Evolutionary conservation across 768 basidiomycete species (phyloP), one percentile per base, ranked within the genome.

Genomic region (Trametes meyenii): DNA sequence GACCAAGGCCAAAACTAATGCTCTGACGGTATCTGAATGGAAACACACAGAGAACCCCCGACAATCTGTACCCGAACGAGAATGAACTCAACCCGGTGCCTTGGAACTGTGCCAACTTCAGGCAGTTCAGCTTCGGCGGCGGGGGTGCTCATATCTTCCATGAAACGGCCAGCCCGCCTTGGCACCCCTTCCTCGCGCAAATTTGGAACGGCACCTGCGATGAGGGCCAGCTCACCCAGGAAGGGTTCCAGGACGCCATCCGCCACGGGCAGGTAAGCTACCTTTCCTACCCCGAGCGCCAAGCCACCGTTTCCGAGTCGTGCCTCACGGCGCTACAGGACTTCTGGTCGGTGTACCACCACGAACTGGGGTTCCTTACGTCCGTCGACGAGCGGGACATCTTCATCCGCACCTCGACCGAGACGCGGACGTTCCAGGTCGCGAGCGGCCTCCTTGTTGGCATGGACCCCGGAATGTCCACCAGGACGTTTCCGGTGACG

Each of bases 161-260:
- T 60, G 58, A 77, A 55, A 77, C 75, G 1, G 55, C 60, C 38
- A 74, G 74, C 43, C 77, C 81, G 11, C 51, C 61, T 26, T 73
- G 71, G 70, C 81, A 82, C 53, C 82, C 82, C 1, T 82, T 81
- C 64, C 71, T 75, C 10, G 67, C 64, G 23, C 72, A 71, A 39
- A 76, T 82, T 6, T 82, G 82, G 81, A 65, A 75, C n/a, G 81
- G 81, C 19, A 77, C 79, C 3, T 83, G 81, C 61, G 78, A 81
- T 60, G 65, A 73, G 5, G 81, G 81, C 7, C 81, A 83, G 58
- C 73, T 83, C 50, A 83, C 81, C 8, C 64, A 67, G 0, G 79
- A 38, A n/a, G 81, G 81, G 1, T 67, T 81, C 3, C 68, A 74
- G 24, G 81, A 83, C 46, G 74, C 79, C 4, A 58, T 79, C 42